Evolutionary conservation across 1,284 basidiomycete species (phyloP), one percentile per base, ranked within the genome.

Genomic region (Boletus sp.): DNA sequence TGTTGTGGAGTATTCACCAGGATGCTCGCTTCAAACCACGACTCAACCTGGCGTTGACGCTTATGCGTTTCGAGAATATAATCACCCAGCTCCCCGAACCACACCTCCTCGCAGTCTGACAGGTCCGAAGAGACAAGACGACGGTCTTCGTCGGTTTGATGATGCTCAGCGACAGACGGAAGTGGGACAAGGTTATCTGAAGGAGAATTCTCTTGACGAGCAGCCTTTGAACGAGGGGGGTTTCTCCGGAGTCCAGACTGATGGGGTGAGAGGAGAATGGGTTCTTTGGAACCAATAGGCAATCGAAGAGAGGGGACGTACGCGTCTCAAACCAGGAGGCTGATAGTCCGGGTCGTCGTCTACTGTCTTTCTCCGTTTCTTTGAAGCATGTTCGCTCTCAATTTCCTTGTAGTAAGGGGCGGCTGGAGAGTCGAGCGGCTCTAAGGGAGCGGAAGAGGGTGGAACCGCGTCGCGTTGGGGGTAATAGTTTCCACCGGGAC

Each of bases 21-120:
- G 57, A 78, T 71, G 65, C 77, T 73, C 46, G 76, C 69, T 60
- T 84, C 81, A 57, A 88, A 90, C 73, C 78, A 86, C 35, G 80
- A 73, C 51, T 82, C 81, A 2, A 88, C 76, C 55, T 85, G 80
- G 40, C 77, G 78, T 63, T 81, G 78, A 41, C 86, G 79, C 59
- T 81, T 81, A 59, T 83, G 80, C 2, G 84, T 86, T 59, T 88
- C 82, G 27, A 81, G 60, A 45, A 80, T 72, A 59, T 90, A 90
- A 48, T 78, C 76, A 43, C 75, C 73, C 13, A 89, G 71, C 56
- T 86, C 86, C 26, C 70, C 72, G 43, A 73, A 68, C 87, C 87
- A 90, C 8, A 90, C 61, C 51, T 89, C 88, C 55, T 78, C 76
- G 55, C 81, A 87, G 52, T 88, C 88, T 29, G 86, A 85, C 46